Base-by-base conservation (phyloP, 225 moss, liverwort and hornwort genomes). In the Marchantia polymorpha region DNA sequence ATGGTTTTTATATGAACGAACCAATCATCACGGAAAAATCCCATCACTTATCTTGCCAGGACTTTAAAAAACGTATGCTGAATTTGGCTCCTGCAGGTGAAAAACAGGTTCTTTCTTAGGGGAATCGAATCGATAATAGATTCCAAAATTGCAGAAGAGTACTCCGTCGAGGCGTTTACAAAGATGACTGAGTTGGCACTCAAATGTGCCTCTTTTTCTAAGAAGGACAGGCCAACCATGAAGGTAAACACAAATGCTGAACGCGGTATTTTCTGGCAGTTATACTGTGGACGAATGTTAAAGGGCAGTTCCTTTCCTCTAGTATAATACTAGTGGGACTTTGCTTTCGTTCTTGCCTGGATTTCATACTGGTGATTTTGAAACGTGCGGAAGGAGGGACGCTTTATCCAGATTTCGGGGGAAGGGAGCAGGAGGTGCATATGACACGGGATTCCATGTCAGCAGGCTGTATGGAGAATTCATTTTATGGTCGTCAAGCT, bases 201-300 rank as follows among this genome's bases (percentile, higher is more conserved):
- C 49, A 64, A 23, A 15, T 88, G 88, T 72, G 17, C 83, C 47
- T 58, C 83, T 47, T 85, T 85, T 56, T 71, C 82, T 17, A 85
- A 83, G 73, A 52, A 75, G 23, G 84, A 80, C 3, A 60, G 85
- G 54, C 88, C 88, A 46, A 78, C 81, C n/a, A 88, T 88, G 78
- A 85, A 88, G 81, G 88, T 88, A 49, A 52, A 60, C 39, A 39
- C 39, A 39, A 39, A 2, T 39, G 39, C 39, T 39, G 39, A 39
- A 39, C 39, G 39, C 39, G 39, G 5, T 39, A 39, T 39, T 39
- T 39, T 39, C 5, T 39, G 39, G 39, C 2, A 39, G 39, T 39
- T 39, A 39, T 39, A 2, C 39, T 39, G 39, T 39, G 39, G 39
- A 39, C 39, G 3, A 5, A 39, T 39, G 39, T 39, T 5, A 39